phyloP scores from a whole-genome alignment of 1,284 basidiomycete genomes.

The Anthracocystis panici-leucophaei region DNA sequence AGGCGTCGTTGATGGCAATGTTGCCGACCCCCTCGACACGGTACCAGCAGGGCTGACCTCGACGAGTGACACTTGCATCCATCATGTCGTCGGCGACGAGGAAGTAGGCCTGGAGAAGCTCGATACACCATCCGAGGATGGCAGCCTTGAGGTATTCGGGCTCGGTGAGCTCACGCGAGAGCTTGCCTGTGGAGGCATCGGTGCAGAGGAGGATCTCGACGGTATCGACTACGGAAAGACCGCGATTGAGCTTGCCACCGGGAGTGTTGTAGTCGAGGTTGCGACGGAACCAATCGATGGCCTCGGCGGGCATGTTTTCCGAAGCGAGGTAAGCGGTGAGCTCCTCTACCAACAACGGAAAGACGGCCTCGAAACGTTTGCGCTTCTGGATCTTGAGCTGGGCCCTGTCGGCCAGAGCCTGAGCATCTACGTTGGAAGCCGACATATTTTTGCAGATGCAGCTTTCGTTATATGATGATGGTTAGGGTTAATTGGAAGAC shows the following conservation, averaged over 20 bases:
- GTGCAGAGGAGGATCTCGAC: slow-evolving; percentile 80
- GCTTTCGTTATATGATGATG: neutral
- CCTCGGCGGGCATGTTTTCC: slow-evolving; percentile 79
- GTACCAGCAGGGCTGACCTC: slow-evolving; percentile 99
- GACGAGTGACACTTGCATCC: slow-evolving; percentile 91
- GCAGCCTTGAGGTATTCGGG: slow-evolving; percentile 88
- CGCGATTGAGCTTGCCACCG: slow-evolving; percentile 95
- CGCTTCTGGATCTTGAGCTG: slow-evolving; percentile 67
- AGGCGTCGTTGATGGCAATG: slow-evolving; percentile 95
- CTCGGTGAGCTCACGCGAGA: slow-evolving; percentile 60
- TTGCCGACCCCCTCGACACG: slow-evolving; percentile 75
- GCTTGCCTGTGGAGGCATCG: slow-evolving; percentile 75
- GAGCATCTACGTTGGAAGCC: slow-evolving; percentile 21
- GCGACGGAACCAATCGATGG: slow-evolving; percentile 80
- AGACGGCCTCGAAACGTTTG: slow-evolving; percentile 72
- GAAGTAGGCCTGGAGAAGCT: slow-evolving; percentile 98
- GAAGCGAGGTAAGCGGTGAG: slow-evolving; percentile 76
- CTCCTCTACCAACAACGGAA: slow-evolving; percentile 74
- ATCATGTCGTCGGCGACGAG: slow-evolving; percentile 98
- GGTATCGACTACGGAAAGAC: slow-evolving; percentile 93
- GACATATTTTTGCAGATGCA: slow-evolving; percentile 22
- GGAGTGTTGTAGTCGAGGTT: slow-evolving; percentile 90
- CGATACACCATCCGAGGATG: slow-evolving; percentile 94
- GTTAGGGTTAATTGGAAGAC: slow-evolving; percentile 1
- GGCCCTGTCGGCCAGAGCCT: slow-evolving; percentile 50